phyloP scores from a whole-genome alignment of 208 protist genomes.

The Spongospora subterranea region DNA sequence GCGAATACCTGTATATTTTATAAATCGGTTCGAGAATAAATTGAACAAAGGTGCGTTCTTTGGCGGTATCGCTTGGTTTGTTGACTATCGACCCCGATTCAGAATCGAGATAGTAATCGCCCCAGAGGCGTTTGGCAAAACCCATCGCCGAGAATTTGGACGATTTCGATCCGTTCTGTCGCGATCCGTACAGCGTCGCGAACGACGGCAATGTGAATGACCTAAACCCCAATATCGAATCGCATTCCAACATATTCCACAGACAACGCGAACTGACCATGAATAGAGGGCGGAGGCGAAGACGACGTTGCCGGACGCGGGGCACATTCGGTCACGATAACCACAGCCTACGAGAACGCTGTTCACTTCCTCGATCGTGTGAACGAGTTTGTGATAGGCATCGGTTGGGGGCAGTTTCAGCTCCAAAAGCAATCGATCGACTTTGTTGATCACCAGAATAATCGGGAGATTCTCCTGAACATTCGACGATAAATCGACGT shows the following conservation, averaged over 20 bases:
- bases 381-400: slow-evolving; percentile 95
- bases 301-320: slow-evolving; percentile 61
- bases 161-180: not conserved
- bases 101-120: slow-evolving; percentile 87
- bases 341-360: slow-evolving; percentile 77
- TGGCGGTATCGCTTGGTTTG: not conserved
- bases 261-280: not conserved
- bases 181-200: slow-evolving; percentile 87
- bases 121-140: slow-evolving; percentile 94
- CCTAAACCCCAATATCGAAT: not conserved
- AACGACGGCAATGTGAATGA: slow-evolving; percentile 85
- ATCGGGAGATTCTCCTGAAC: slow-evolving; percentile 53
- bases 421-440: slow-evolving; percentile 97
- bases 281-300: slow-evolving; percentile 61
- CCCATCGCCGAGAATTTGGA: not conserved
- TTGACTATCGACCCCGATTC: not conserved
- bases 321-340: slow-evolving; percentile 60
- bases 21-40: slow-evolving; percentile 98
- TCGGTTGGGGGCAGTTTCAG: slow-evolving; percentile 96
- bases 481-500: not conserved
- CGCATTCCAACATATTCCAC: not conserved
- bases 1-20: slow-evolving; percentile 86
- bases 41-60: slow-evolving; percentile 90
- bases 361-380: slow-evolving; percentile 95
- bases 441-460: slow-evolving; percentile 66